Conservation (phyloP, 306 rosid species). For the Macrotyloma uniflorum region DNA sequence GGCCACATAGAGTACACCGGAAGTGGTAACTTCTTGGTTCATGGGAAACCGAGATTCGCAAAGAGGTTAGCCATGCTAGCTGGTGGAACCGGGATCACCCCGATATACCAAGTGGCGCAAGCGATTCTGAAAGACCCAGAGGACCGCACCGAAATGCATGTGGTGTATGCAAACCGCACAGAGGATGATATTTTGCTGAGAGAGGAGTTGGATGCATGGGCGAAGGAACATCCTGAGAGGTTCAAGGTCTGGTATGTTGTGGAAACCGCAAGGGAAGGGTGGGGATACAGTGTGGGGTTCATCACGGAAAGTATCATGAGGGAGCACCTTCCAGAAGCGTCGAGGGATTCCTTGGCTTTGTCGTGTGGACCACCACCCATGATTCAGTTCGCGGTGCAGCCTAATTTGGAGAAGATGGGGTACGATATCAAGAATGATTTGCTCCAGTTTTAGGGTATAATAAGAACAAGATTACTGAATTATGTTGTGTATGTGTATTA, state of each 20-base stretch:
- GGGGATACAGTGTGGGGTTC: slow-evolving; percentile 75
- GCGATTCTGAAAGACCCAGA: slow-evolving; percentile 74
- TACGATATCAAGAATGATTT: slow-evolving; percentile 65
- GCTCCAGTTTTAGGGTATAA: slow-evolving; percentile 53
- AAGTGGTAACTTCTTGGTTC: slow-evolving; percentile 63
- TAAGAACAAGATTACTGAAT: background rate
- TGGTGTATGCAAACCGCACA: slow-evolving; percentile 79
- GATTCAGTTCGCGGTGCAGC: slow-evolving; percentile 82
- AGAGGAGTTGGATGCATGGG: slow-evolving; percentile 76
- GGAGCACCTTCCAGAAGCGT: slow-evolving; percentile 65
- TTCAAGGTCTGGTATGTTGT: slow-evolving; percentile 88
- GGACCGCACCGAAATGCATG: slow-evolving; percentile 73
- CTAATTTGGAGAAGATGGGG: slow-evolving; percentile 79
- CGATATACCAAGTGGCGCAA: slow-evolving; percentile 75
- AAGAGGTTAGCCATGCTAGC: slow-evolving; percentile 73
- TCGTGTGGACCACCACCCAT: slow-evolving; percentile 87
- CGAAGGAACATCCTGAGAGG: slow-evolving; percentile 42
- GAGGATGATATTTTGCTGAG: slow-evolving; percentile 79
- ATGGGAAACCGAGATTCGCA: slow-evolving; percentile 58
- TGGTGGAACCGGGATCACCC: slow-evolving; percentile 93
- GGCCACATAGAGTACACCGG: slow-evolving; percentile 88
- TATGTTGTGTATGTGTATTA: background rate
- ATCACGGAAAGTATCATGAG: slow-evolving; percentile 66
- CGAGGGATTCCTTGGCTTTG: slow-evolving; percentile 61
- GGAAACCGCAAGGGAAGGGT: slow-evolving; percentile 56